Percentiles rank a stretch among this genome's conserved stretches.
phyloP scores from a whole-genome alignment of 805 yeast species.

The Pichia exigua region DNA sequence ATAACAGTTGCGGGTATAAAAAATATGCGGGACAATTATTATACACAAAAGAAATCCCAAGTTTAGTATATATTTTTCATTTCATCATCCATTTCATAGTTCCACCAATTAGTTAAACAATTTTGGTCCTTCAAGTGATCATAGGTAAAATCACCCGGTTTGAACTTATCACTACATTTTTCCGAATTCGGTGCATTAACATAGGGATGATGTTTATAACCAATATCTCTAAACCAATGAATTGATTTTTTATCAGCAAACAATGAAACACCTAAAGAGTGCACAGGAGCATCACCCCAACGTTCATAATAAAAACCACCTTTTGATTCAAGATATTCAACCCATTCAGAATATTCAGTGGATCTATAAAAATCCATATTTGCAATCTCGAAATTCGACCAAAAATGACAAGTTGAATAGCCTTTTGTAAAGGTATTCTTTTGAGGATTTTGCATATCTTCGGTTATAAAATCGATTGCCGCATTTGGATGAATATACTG shows the following conservation, averaged over 20 bases:
- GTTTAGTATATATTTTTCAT: constrained; percentile 17
- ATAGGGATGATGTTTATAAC: constrained; percentile 70
- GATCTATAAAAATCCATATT: constrained; percentile 73
- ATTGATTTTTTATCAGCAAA: constrained; percentile 61
- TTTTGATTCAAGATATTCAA: constrained; percentile 51
- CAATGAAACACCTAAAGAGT: constrained; percentile 62
- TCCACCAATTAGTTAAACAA: constrained; percentile 68
- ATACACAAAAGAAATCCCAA: too few relatives aligned
- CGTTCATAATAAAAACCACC: constrained; percentile 87
- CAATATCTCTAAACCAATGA: constrained; percentile 86
- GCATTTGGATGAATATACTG: constrained; percentile 49
- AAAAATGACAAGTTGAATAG: constrained; percentile 69
- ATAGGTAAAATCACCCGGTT: constrained; percentile 49
- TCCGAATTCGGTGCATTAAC: constrained; percentile 61
- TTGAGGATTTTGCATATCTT: constrained; percentile 43
- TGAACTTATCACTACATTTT: constrained; percentile 39
- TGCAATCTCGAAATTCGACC: constrained; percentile 86
- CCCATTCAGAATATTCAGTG: constrained; percentile 59
- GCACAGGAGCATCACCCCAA: constrained; percentile 95
- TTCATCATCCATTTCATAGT: constrained; percentile 30
- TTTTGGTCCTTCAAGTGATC: constrained; percentile 54
- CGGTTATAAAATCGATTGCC: constrained; percentile 45
- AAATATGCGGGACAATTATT: too few relatives aligned
- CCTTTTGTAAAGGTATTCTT: constrained; percentile 33
- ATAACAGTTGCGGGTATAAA: too few relatives aligned